Evolutionary conservation across 192 early-diverging fungal genomes (phyloP), one percentile per base, ranked within the genome.

Genomic region (Chytriomyces sp.): DNA sequence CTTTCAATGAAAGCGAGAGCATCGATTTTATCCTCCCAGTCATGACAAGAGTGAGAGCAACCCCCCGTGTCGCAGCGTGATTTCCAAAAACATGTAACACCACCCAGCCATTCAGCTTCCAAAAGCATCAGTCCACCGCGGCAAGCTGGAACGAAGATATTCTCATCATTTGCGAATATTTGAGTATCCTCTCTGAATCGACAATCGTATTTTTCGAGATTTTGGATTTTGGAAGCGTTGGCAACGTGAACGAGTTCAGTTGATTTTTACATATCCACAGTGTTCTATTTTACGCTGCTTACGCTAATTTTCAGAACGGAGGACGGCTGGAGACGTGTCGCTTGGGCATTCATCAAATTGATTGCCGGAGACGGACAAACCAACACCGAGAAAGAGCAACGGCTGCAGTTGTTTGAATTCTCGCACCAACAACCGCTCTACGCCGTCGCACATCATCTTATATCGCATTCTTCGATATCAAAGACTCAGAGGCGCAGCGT

Each of bases 291-390:
- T 9, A 8, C 28, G 28, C 1, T 2, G 28, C 1, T 2, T 35
- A 35, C 28, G 2, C 28, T 35, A 67, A 44, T 57, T 16, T 24
- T 5, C 11, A 69, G 67, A 66, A 61, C 68, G 26, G 57, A 67
- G 46, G 86, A 85, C 59, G 83, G 83, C n/a, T 88, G 84, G 82
- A 45, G 82, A 49, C 75, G 80, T 23, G 73, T 88, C 23, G 81
- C 83, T 11, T 88, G 84, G 84, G 86, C 80, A n/a, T 88, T 85
- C 66, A 50, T 88, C 20, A 86, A 86, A 75, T 48, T 85, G 6
- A 46, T 88, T 50, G 77, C 69, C 8, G 60, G 53, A 7, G 23
- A 57, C 47, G 75, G 66, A 3, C 26, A 76, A 49, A 45, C 80
- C 35, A 87, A 85, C 59, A 81, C 81, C 0, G 84, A 85, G 57